phyloP scores from a whole-genome alignment of 352 stramenopile species.

The Globisporangium mamillatum region DNA sequence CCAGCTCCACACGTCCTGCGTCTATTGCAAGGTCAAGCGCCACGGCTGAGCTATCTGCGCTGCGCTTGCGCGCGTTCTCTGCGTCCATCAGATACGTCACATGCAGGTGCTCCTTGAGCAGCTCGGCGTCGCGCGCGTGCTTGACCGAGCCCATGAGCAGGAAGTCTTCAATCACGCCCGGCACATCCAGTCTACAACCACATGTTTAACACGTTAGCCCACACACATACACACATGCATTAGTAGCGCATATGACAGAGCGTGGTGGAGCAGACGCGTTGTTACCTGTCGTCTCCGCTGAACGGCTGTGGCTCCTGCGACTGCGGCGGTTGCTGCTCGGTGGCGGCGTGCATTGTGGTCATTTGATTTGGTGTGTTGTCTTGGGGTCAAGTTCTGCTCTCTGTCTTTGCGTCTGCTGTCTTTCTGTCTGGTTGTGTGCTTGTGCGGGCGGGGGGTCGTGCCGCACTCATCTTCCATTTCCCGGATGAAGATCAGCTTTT shows the following conservation, averaged over 20 bases:
- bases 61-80: slow-evolving; percentile 65
- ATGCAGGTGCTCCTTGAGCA: slow-evolving; percentile 52
- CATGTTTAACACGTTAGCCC: background rate
- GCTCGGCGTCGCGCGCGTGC: slow-evolving; percentile 47
- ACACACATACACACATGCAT: background rate
- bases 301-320: slow-evolving; percentile 11
- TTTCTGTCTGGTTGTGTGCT: slow-evolving; percentile 9
- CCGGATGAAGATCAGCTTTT: background rate
- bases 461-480: background rate
- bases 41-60: slow-evolving; percentile 15
- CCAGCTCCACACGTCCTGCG: slow-evolving; percentile 46
- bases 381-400: background rate
- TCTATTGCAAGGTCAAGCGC: slow-evolving; percentile 27
- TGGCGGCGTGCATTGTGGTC: slow-evolving; percentile 10
- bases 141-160: slow-evolving; percentile 61
- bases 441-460: background rate
- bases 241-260: background rate
- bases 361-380: background rate
- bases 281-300: slow-evolving; percentile 19
- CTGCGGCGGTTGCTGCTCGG: background rate
- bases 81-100: slow-evolving; percentile 51
- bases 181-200: slow-evolving; percentile 49
- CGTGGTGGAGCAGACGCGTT: no score
- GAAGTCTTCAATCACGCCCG: slow-evolving; percentile 49
- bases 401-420: background rate